Evolutionary conservation across 768 basidiomycete species (phyloP).

Genomic region (Phaffia tasmanica): DNA sequence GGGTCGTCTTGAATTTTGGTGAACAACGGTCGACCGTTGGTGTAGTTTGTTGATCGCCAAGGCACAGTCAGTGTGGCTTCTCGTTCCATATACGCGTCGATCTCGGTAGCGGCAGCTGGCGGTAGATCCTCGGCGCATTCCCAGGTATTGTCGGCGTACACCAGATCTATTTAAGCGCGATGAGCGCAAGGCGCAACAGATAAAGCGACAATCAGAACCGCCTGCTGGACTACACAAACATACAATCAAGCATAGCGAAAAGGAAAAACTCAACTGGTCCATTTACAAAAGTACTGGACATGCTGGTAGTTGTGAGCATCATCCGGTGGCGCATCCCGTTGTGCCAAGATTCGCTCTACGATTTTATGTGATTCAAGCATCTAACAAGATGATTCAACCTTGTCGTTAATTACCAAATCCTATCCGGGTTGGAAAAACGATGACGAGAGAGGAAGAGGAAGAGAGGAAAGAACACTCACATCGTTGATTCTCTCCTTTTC

Average conservation of each 20-base stretch:
- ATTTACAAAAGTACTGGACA: constrained; percentile 76
- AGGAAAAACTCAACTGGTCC: constrained; percentile 48
- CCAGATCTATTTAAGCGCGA: constrained; percentile 43
- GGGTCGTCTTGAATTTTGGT: constrained; percentile 78
- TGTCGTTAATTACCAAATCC: no score
- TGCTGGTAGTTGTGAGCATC: constrained; percentile 31
- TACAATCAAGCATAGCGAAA: constrained; percentile 44
- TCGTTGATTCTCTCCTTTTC: constrained; percentile 86
- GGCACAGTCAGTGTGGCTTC: constrained; percentile 72
- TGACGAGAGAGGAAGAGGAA: neutral
- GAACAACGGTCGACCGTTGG: constrained; percentile 62
- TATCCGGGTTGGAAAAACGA: neutral
- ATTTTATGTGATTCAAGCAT: constrained; percentile 70
- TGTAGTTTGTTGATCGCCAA: constrained; percentile 65
- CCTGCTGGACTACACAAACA: constrained; percentile 77
- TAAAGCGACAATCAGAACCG: neutral
- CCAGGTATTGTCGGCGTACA: constrained; percentile 95
- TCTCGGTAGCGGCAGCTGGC: constrained; percentile 57
- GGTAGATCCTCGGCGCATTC: constrained; percentile 45
- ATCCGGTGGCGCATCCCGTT: constrained; percentile 46
- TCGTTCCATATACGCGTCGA: constrained; percentile 65
- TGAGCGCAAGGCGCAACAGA: neutral
- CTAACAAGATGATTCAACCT: neutral
- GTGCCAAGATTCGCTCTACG: constrained; percentile 78
- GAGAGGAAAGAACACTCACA: constrained; percentile 40